Evolutionary conservation across 2,329 filamentous ascomycete genomes (phyloP).

Genomic region (Epichloe hybrida): DNA sequence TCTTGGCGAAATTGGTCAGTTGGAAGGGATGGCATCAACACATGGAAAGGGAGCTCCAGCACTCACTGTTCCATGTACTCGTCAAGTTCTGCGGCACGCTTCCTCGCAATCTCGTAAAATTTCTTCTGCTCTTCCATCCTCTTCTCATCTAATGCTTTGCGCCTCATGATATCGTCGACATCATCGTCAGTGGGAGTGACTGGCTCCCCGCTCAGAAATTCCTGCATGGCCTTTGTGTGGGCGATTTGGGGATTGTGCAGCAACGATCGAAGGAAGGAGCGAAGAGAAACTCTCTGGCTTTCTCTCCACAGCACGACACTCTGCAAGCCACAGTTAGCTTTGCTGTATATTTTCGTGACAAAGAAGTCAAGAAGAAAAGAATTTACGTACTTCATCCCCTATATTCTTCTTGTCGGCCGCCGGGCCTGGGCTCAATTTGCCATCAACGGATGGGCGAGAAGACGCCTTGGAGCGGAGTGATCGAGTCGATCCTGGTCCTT

Average conservation of each 20-base stretch:
- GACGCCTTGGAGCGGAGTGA: constrained; percentile 18
- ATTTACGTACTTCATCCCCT: constrained; percentile 12
- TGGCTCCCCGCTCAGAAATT: constrained; percentile 66
- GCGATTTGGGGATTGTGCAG: constrained; percentile 76
- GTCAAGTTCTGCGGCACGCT: constrained; percentile 82
- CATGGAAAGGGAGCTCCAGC: not conserved
- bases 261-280: constrained; percentile 79
- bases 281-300: constrained; percentile 77
- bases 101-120: constrained; percentile 90
- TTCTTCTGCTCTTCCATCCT: constrained; percentile 82
- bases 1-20: constrained; percentile 20
- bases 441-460: constrained; percentile 19
- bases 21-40: not conserved
- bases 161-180: constrained; percentile 60
- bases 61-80: constrained; percentile 91
- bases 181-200: constrained; percentile 72
- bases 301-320: constrained; percentile 64
- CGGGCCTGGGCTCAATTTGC: constrained; percentile 14
- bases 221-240: constrained; percentile 66
- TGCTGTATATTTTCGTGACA: not conserved
- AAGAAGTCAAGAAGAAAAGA: not conserved
- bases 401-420: constrained; percentile 9
- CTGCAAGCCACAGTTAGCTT: constrained; percentile 21
- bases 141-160: constrained; percentile 75
- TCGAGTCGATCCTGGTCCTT: constrained; percentile 15